Evolutionary conservation across 495 filamentous ascomycete species (phyloP).

Genomic region (Neurospora sp.): DNA sequence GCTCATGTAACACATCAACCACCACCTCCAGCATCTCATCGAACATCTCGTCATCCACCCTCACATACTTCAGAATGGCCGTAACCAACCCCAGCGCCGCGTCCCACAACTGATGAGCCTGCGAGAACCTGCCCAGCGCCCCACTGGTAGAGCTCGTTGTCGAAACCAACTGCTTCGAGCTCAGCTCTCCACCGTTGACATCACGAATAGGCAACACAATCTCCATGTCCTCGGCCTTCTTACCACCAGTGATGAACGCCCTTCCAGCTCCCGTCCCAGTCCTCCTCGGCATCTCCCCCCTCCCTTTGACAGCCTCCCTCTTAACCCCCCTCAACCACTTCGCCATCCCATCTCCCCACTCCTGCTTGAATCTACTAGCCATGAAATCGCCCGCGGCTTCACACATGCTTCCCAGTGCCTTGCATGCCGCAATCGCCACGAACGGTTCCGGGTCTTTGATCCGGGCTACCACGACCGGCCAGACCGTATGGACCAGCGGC

Average conservation of each 20-base stretch:
- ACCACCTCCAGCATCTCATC: constrained; percentile 58
- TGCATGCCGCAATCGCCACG: constrained; percentile 59
- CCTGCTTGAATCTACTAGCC: constrained; percentile 52
- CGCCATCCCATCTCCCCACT: constrained; percentile 51
- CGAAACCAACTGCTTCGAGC: constrained; percentile 12
- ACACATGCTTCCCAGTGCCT: constrained; percentile 53
- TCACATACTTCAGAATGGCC: constrained; percentile 45
- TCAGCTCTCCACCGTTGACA: not conserved
- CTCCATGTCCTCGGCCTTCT: constrained; percentile 2
- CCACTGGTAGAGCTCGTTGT: constrained; percentile 16
- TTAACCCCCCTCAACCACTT: constrained; percentile 27
- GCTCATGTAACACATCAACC: constrained; percentile 34
- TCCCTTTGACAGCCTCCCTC: constrained; percentile 19
- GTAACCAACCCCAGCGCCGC: constrained; percentile 44
- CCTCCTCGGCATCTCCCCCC: constrained; percentile 29
- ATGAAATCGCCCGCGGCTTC: constrained; percentile 72
- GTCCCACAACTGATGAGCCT: constrained; percentile 49
- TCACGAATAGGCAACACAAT: constrained; percentile 21
- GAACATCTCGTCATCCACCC: constrained; percentile 51
- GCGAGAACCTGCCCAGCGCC: constrained; percentile 40
- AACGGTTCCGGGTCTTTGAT: constrained; percentile 67
- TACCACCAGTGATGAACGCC: constrained; percentile 7
- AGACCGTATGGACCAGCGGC: constrained; percentile 79
- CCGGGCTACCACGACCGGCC: constrained; percentile 64
- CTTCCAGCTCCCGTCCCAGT: constrained; percentile 14